Conservation (phyloP, 495 filamentous ascomycete genomes). For the Tuber indicum region DNA sequence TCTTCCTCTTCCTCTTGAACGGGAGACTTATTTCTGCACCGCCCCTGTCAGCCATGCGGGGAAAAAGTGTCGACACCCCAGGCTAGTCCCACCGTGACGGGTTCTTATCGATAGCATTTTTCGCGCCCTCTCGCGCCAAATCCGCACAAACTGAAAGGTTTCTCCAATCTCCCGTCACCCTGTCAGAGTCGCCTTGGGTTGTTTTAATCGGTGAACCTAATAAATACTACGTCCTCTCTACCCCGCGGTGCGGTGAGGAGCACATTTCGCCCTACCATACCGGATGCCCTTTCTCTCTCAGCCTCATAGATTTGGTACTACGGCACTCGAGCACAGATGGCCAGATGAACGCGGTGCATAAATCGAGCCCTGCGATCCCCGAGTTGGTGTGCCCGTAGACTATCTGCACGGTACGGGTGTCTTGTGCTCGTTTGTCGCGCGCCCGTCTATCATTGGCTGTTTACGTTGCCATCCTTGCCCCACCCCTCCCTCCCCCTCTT, state of each 20-base stretch:
- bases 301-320: neutral
- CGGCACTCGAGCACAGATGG: neutral
- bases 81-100: neutral
- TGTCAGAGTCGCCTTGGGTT: neutral
- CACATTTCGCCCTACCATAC: neutral
- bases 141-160: neutral
- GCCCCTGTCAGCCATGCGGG: neutral
- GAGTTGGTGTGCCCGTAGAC: neutral
- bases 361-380: neutral
- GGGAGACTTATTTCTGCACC: neutral
- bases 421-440: neutral
- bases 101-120: conserved; percentile 1
- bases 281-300: neutral
- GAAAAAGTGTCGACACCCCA: neutral
- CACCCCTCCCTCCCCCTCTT: neutral
- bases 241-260: neutral
- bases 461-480: neutral
- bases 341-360: neutral
- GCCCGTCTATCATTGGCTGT: neutral
- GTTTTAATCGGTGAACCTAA: neutral
- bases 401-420: neutral
- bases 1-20: neutral
- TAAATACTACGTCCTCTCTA: neutral
- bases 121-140: neutral
- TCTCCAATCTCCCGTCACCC: neutral